A percentile compares a stretch with the other conserved stretches of the same genome.
Evolutionary conservation across 2,329 filamentous ascomycete genomes (phyloP).

Genomic region (Diaporthe citri): DNA sequence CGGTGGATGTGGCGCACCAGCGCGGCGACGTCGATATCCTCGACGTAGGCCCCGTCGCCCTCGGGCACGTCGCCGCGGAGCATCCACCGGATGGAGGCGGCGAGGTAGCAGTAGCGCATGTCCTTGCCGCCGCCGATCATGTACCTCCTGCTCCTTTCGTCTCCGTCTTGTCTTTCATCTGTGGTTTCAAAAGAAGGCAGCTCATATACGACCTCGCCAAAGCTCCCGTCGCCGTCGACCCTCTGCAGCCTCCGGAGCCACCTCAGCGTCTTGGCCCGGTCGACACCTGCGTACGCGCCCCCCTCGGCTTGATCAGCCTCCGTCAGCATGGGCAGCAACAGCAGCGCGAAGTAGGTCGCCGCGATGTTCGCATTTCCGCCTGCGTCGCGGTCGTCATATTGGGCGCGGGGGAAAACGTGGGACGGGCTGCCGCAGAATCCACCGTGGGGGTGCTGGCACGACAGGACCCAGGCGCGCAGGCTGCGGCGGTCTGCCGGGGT

Average conservation of each 20-base stretch:
- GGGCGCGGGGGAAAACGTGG: conserved; percentile 60
- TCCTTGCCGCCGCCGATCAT: conserved; percentile 83
- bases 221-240: conserved; percentile 78
- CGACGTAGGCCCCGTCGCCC: conserved; percentile 65
- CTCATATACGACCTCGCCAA: conserved; percentile 82
- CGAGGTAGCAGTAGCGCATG: conserved; percentile 89
- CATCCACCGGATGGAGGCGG: conserved; percentile 84
- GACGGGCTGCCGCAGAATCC: conserved; percentile 91
- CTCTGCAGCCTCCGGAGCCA: conserved; percentile 86
- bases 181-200: conserved; percentile 50
- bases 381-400: conserved; percentile 43
- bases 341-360: conserved; percentile 89
- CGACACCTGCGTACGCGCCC: conserved; percentile 71
- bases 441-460: conserved; percentile 85
- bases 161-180: conserved; percentile 43
- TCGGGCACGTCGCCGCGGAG: conserved; percentile 72
- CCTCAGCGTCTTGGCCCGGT: conserved; percentile 73
- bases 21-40: conserved; percentile 80
- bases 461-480: conserved; percentile 83
- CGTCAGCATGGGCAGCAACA: conserved; percentile 72
- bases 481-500: conserved; percentile 56
- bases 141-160: conserved; percentile 8
- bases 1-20: conserved; percentile 77
- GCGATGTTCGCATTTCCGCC: conserved; percentile 77
- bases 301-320: conserved; percentile 53